Evolutionary conservation across 2,329 filamentous ascomycete genomes (phyloP).

Genomic region (Aspergillus puulaauensis): DNA sequence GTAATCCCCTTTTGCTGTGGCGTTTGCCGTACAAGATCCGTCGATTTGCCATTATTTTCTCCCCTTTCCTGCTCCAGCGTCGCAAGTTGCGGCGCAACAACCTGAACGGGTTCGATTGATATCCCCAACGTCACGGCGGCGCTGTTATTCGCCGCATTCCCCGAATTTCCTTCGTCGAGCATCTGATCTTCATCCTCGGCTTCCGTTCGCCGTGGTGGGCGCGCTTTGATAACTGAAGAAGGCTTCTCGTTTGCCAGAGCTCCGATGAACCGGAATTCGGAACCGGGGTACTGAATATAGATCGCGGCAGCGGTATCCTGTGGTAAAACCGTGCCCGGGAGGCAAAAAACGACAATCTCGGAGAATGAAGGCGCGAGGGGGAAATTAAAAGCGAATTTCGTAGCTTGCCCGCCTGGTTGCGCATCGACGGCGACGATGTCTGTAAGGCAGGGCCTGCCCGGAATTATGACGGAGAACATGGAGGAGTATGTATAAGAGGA

Average conservation of each 20-base stretch:
- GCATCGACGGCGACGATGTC: constrained; percentile 52
- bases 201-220: constrained; percentile 30
- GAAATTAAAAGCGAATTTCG: constrained; percentile 68
- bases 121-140: constrained; percentile 74
- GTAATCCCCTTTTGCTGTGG: constrained; percentile 46
- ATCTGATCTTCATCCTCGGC: constrained; percentile 42
- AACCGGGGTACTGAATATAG: constrained; percentile 72
- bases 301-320: constrained; percentile 80
- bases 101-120: constrained; percentile 71
- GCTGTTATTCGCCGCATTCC: constrained; percentile 22
- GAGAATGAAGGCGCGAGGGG: constrained; percentile 59
- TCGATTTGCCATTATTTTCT: constrained; percentile 25
- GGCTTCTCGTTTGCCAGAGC: constrained; percentile 88
- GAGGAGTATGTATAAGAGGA: neutral
- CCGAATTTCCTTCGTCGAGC: constrained; percentile 46
- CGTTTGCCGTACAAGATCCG: constrained; percentile 30
- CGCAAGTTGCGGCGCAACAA: constrained; percentile 69
- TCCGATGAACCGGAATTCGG: constrained; percentile 80
- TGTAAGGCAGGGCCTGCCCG: constrained; percentile 60
- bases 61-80: constrained; percentile 46
- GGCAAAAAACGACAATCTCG: constrained; percentile 84
- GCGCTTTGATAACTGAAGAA: constrained; percentile 84
- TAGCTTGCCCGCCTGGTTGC: constrained; percentile 55
- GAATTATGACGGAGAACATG: constrained; percentile 64
- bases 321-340: constrained; percentile 74